Percentiles rank a stretch among this genome's conserved stretches.
Conservation (phyloP, 371 early-diverging fungal species). For the Synchytrium microbalum region DNA sequence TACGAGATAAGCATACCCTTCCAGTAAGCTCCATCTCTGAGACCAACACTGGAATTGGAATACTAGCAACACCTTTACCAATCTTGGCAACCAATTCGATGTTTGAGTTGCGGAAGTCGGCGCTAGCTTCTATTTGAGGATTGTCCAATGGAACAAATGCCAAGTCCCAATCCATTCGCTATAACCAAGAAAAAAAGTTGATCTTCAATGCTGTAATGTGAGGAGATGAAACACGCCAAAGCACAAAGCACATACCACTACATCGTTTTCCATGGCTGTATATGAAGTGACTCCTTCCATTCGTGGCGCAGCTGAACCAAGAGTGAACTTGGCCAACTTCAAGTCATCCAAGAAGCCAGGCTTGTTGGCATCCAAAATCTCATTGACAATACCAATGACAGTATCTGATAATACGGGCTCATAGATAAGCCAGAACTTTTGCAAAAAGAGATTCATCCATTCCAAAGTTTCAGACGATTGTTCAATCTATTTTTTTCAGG, state of each 20-base stretch:
- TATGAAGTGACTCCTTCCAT: constrained; percentile 79
- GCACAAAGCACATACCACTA: constrained; percentile 50
- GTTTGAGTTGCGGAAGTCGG: constrained; percentile 62
- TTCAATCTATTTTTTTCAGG: too few species aligned
- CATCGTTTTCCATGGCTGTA: constrained; percentile 67
- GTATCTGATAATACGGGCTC: constrained; percentile 84
- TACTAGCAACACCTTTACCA: constrained; percentile 79
- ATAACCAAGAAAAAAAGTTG: neutral
- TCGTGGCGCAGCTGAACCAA: constrained; percentile 92
- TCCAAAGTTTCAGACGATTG: constrained; percentile 69
- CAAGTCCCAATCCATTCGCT: constrained; percentile 90
- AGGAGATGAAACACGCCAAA: too few species aligned
- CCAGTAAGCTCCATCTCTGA: constrained; percentile 88
- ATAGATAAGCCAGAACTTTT: constrained; percentile 86
- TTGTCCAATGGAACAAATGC: constrained; percentile 83
- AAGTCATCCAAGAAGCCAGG: constrained; percentile 87
- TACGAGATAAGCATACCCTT: constrained; percentile 20
- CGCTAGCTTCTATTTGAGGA: constrained; percentile 1
- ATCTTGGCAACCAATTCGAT: constrained; percentile 86
- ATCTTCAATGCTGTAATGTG: too few species aligned
- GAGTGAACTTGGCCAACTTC: constrained; percentile 84
- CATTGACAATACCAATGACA: constrained; percentile 65
- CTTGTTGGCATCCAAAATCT: constrained; percentile 63
- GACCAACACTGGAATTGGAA: constrained; percentile 86
- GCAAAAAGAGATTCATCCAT: constrained; percentile 94